A percentile compares a stretch with the other conserved stretches of the same genome.
Evolutionary conservation across 768 basidiomycete species (phyloP).

Genomic region (Xerocomellus intermedius): DNA sequence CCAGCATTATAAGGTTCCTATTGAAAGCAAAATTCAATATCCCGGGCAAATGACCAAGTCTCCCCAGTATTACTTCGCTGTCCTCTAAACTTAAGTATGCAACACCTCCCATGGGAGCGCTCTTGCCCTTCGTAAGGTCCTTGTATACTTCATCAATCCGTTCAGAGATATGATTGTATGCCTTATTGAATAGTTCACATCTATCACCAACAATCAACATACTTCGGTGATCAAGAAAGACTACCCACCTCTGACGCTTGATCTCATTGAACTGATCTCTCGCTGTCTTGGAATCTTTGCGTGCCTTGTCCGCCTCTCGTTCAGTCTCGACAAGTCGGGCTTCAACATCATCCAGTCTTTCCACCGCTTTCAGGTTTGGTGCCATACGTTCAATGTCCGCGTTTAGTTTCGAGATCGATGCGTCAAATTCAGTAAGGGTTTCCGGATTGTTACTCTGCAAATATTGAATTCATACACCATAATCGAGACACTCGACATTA

Average conservation of each 20-base stretch:
- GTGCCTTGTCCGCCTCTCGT: constrained; percentile 87
- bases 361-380: constrained; percentile 96
- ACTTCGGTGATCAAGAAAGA: background rate
- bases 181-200: constrained; percentile 89
- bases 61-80: constrained; percentile 66
- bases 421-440: constrained; percentile 69
- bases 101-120: constrained; percentile 91
- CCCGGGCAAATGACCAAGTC: constrained; percentile 16
- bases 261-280: constrained; percentile 89
- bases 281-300: constrained; percentile 87
- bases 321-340: constrained; percentile 84
- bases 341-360: constrained; percentile 84
- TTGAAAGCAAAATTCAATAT: constrained; percentile 4
- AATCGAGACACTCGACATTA: background rate
- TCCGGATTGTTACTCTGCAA: constrained; percentile 60
- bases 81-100: constrained; percentile 97
- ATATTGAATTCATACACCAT: background rate
- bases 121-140: constrained; percentile 94
- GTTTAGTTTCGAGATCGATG: constrained; percentile 64
- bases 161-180: constrained; percentile 94
- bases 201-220: constrained; percentile 27
- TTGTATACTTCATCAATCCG: constrained; percentile 96
- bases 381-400: constrained; percentile 90
- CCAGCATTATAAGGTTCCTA: constrained; percentile 84
- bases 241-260: constrained; percentile 69